Base-by-base conservation (phyloP, 805 yeast species). In the Torulaspora franciscae region DNA sequence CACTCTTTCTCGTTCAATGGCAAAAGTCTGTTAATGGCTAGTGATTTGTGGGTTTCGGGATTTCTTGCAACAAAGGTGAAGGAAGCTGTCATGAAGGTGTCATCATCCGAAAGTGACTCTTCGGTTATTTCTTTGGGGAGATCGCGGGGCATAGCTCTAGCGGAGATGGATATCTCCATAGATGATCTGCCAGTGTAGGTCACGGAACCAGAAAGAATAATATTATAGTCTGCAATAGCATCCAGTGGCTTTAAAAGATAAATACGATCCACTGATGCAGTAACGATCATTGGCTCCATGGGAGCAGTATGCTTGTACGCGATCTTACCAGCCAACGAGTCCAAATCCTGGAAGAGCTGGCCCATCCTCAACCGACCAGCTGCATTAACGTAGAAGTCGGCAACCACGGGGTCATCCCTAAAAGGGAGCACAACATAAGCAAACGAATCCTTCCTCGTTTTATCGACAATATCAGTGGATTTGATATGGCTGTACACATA, bases 41-140 rank as follows among this genome's bases (percentile, higher is more conserved):
- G 85, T 2, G 96, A 83, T 61, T 78, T 83, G 64, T 86, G 95
- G n/a, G 96, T 87, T 44, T 80, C 79, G 6, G 97, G 97, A 63
- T 90, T 86, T 66, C 98, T 77, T 13, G 97, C 97, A 27, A 89
- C 98, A 68, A 90, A 90, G 0, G 98, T 90, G 72, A 90, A 90
- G 59, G 85, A 86, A 6, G 97, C 96, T 26, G 88, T 82, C 56
- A 90, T 67, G 64, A 90, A 87, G 17, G 86, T 81, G 38, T 85
- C 82, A 22, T 80, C 81, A 8, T 74, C 76, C 7, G 58, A 49
- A 48, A 88, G 75, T 30, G 77, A 70, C 3, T 69, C 74, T 48
- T 82, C 83, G 9, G 75, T 72, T 45, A 83, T 68, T 23, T 71
- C 73, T 11, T 62, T 60, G 4, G 85, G 85, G 7, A 79, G 51